Evolutionary conservation across 192 early-diverging fungal genomes (phyloP).

Genomic region (Gigaspora rosea): DNA sequence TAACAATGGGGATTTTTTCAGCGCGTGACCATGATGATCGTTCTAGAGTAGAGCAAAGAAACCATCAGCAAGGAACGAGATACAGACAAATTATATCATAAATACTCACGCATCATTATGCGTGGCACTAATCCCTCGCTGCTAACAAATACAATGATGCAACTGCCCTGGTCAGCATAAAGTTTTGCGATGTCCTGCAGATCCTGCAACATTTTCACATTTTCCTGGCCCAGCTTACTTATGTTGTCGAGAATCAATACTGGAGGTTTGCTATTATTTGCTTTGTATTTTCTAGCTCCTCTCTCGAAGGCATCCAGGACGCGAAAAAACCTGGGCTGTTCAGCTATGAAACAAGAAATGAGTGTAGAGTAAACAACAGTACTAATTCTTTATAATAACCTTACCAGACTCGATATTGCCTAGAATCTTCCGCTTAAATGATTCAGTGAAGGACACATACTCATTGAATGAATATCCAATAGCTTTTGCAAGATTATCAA

Average conservation of each 20-base stretch:
- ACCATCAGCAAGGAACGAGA: slow-evolving; percentile 17
- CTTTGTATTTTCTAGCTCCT: slow-evolving; percentile 25
- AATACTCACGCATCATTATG: slow-evolving; percentile 28
- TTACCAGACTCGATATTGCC: slow-evolving; percentile 9
- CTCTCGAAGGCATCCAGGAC: slow-evolving; percentile 12
- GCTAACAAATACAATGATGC: slow-evolving; percentile 30
- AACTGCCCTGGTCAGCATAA: slow-evolving; percentile 10
- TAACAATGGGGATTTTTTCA: background rate
- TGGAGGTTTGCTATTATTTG: slow-evolving; percentile 29
- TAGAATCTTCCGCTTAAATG: slow-evolving; percentile 1
- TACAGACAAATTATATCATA: slow-evolving; percentile 21
- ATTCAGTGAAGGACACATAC: slow-evolving; percentile 1
- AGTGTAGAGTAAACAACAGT: slow-evolving; percentile 25
- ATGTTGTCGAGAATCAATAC: slow-evolving; percentile 24
- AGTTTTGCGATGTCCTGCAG: slow-evolving; percentile 30
- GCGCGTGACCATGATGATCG: slow-evolving; percentile 26
- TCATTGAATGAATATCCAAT: slow-evolving; percentile 18
- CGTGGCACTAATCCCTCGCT: slow-evolving; percentile 13
- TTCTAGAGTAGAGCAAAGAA: slow-evolving; percentile 30
- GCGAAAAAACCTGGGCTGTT: slow-evolving; percentile 2
- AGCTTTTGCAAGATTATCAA: slow-evolving; percentile 26
- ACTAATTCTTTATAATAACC: slow-evolving; percentile 17
- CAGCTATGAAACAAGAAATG: slow-evolving; percentile 23
- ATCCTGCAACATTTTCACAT: slow-evolving; percentile 6
- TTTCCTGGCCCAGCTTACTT: slow-evolving; percentile 27